Conservation (phyloP, 116 monocot species). For the Thalassia testudinum region DNA sequence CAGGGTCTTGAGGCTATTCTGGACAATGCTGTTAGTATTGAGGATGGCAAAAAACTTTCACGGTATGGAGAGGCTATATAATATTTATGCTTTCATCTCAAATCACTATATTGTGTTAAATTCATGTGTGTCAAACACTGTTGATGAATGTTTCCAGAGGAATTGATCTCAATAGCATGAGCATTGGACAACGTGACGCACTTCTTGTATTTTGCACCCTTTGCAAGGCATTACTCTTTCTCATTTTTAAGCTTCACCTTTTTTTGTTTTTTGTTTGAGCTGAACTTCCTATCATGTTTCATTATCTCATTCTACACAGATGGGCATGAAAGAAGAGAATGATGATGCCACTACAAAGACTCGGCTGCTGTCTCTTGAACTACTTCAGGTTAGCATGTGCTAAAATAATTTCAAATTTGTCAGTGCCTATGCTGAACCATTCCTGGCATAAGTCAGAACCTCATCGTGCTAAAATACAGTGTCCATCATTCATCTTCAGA, state of each 20-base stretch:
- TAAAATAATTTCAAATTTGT: no score
- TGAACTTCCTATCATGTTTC: not conserved
- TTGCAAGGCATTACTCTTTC: slow-evolving; percentile 59
- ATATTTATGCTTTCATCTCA: not conserved
- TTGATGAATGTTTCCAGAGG: slow-evolving; percentile 28
- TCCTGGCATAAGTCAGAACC: no score
- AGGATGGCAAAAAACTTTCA: slow-evolving; percentile 62
- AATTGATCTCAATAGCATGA: slow-evolving; percentile 93
- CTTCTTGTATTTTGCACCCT: slow-evolving; percentile 87
- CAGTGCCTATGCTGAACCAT: no score
- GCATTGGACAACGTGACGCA: slow-evolving; percentile 77
- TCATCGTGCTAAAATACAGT: no score
- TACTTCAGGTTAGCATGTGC: slow-evolving; percentile 56
- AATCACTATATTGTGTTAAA: no score
- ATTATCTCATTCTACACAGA: slow-evolving; percentile 21
- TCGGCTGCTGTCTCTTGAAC: slow-evolving; percentile 91
- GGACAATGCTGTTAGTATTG: slow-evolving; percentile 84
- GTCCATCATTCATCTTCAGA: no score
- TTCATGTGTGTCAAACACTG: no score
- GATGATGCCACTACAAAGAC: slow-evolving; percentile 86
- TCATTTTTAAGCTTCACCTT: not conserved
- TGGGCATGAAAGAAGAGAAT: slow-evolving; percentile 95
- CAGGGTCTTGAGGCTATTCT: slow-evolving; percentile 96
- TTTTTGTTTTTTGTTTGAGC: not conserved
- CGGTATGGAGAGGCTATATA: slow-evolving; percentile 20